A percentile compares a stretch with the other conserved stretches of the same genome.
phyloP scores from a whole-genome alignment of 192 early-diverging fungal genomes.

The Phycomyces nitens region DNA sequence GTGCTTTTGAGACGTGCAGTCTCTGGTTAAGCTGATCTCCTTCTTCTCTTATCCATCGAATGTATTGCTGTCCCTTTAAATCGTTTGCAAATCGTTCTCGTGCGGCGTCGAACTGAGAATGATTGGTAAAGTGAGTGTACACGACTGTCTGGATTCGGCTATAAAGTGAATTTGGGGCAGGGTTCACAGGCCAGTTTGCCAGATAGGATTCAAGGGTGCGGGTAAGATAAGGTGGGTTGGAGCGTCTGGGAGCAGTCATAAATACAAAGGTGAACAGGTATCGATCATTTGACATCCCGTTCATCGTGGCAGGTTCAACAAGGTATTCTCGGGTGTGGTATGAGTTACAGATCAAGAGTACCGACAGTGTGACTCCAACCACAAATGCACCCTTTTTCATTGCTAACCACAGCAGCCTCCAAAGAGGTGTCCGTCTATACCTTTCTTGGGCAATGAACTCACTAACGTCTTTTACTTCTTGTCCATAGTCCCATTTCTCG shows the following conservation, averaged over 20 bases:
- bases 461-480: not conserved
- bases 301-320: slow-evolving; percentile 15
- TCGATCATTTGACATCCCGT: slow-evolving; percentile 30
- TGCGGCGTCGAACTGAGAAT: slow-evolving; percentile 40
- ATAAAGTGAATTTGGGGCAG: slow-evolving; percentile 40
- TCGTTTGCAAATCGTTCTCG: slow-evolving; percentile 30
- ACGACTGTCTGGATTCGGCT: slow-evolving; percentile 44
- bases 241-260: slow-evolving; percentile 52
- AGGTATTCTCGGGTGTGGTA: slow-evolving; percentile 28
- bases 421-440: slow-evolving; percentile 26
- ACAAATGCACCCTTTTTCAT: slow-evolving; percentile 17
- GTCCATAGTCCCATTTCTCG: slow-evolving; percentile 2
- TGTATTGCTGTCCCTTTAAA: slow-evolving; percentile 42
- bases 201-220: slow-evolving; percentile 46
- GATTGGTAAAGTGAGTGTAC: slow-evolving; percentile 52
- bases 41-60: slow-evolving; percentile 44
- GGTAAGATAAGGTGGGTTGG: slow-evolving; percentile 41
- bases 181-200: slow-evolving; percentile 37
- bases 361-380: slow-evolving; percentile 18
- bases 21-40: slow-evolving; percentile 49
- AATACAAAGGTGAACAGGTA: slow-evolving; percentile 44
- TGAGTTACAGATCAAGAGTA: slow-evolving; percentile 35
- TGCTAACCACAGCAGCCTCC: slow-evolving; percentile 29
- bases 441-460: slow-evolving; percentile 9
- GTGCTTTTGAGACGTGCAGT: slow-evolving; percentile 43